Base-by-base conservation (phyloP, 2,329 filamentous ascomycete genomes). In the Aspergillus oerlinghausenensis region DNA sequence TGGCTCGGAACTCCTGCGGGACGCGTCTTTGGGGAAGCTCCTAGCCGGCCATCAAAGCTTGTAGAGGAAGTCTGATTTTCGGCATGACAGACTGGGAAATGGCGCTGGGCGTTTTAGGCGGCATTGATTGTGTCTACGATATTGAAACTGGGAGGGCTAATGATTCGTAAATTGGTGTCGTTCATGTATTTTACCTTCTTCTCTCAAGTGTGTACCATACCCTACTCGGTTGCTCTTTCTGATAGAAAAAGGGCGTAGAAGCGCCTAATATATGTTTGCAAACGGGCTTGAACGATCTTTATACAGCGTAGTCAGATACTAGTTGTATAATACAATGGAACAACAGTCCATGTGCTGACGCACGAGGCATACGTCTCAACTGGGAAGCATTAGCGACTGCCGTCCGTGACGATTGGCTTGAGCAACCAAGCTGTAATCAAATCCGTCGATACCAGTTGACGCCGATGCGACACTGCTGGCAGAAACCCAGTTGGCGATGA, bases 1-100 rank as follows among this genome's bases (percentile, higher is more conserved):
- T 80, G 79, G 77, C 56, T 79, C 48, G 78, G 75, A 2, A 75
- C 72, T 51, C 72, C 74, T 28, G 73, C 73, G 8, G 76, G 74
- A 7, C 70, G 68, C 49, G 55, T 75, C 14, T 78, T 79, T 59
- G 74, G 67, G 48, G 63, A 65, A 49, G 60, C 58, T 14, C 45
- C 58, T 19, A 57, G 21, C 26, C 62, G 65, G 17, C 42, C 58
- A 35, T 55, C 63, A 42, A 75, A 72, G 55, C 64, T 76, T 55
- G 74, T 77, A 43, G 69, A 76, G 59, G 75, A 77, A 58, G 56
- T 76, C 47, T 75, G 58, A 67, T 55, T 10, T 23, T 40, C 10
- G 26, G 26, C 38, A 51, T 21, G 26, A 48, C 32, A 40, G 38
- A 54, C 56, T 48, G 49, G 51, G 45, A 56, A 51, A 60, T 32